Evolutionary conservation across 2,329 filamentous ascomycete genomes (phyloP), one percentile per base, ranked within the genome.

Genomic region (Aspergillus melleus): DNA sequence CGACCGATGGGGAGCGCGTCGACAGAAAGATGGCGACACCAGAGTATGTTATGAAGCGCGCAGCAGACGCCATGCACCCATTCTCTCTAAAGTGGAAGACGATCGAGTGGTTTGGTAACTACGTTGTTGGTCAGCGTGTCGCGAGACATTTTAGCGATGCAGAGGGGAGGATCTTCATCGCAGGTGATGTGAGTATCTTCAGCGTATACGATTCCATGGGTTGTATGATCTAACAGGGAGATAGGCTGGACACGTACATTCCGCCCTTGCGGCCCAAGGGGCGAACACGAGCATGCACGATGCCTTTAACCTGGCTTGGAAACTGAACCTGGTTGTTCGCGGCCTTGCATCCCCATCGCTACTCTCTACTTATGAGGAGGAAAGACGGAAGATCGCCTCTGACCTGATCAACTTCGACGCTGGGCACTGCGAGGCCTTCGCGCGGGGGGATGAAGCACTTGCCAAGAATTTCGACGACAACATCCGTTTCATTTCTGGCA

Each of bases 401-500:
- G 70, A 74, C 51, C 64, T 74, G 0, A 74, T 74, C 42, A 61
- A 61, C 1, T 74, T 74, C 16, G 72, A 74, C 42, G 56, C 62
- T 0, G 80, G 80, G 61, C 81, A 83, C 59, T 80, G 80, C 51
- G 79, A 79, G 55, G 81, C 81, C 29, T 75, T 86, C 66, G 82
- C 86, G 20, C 83, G 81, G 4, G 88, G 88, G 32, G 87, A 91
- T 63, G 80, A 81, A 52, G 86, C 85, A 0, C 79, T 91, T 2
- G 86, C 87, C 0, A 81, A 85, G 63, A 91, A 91, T 73, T 91
- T 91, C 71, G 80, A 84, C 50, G 86, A 85, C 50, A 90, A 91
- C 58, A 84, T 90, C 39, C 84, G 86, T 9, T 91, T 91, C 76
- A 91, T 91, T 65, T 89, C 88, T 0, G 89, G 89, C 14, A 83